Percentiles rank a stretch among this genome's conserved stretches.
Evolutionary conservation across 192 early-diverging fungal genomes (phyloP).

Genomic region (Coemansia umbellata): DNA sequence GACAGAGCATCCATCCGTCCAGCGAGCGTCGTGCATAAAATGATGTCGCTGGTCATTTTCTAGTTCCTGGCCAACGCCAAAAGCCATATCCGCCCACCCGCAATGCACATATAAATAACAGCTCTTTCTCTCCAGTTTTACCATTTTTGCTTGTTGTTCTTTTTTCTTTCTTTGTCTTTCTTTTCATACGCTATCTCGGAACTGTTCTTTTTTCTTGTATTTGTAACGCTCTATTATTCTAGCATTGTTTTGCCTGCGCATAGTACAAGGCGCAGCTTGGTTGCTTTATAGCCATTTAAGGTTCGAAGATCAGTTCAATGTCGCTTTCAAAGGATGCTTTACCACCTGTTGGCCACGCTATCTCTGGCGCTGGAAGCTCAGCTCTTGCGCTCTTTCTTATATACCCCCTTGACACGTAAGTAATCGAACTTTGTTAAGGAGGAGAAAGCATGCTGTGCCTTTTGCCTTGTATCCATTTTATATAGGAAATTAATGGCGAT

Average conservation of each 20-base stretch:
- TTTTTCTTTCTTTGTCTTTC: constrained; percentile 5
- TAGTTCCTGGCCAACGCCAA: no score
- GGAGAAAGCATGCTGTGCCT: no score
- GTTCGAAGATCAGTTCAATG: constrained; percentile 1
- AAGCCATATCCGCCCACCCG: no score
- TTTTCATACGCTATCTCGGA: background rate
- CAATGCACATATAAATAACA: no score
- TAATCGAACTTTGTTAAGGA: background rate
- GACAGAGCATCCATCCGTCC: no score
- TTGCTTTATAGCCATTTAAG: no score
- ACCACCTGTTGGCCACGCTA: constrained; percentile 87
- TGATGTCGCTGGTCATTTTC: no score
- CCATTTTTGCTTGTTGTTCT: no score
- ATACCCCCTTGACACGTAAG: constrained; percentile 87
- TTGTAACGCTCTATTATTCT: background rate
- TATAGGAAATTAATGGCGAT: no score
- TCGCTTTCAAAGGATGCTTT: constrained; percentile 48
- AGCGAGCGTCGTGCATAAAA: no score
- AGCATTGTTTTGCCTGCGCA: background rate
- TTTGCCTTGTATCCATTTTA: no score
- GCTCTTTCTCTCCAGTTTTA: no score
- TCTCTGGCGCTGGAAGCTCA: constrained; percentile 86
- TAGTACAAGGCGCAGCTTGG: background rate
- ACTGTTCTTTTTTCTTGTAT: background rate
- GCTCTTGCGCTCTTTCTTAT: constrained; percentile 86